Percentiles rank a stretch among this genome's conserved stretches.
phyloP scores from a whole-genome alignment of 306 rosid genomes.

The Castanopsis chinensis region DNA sequence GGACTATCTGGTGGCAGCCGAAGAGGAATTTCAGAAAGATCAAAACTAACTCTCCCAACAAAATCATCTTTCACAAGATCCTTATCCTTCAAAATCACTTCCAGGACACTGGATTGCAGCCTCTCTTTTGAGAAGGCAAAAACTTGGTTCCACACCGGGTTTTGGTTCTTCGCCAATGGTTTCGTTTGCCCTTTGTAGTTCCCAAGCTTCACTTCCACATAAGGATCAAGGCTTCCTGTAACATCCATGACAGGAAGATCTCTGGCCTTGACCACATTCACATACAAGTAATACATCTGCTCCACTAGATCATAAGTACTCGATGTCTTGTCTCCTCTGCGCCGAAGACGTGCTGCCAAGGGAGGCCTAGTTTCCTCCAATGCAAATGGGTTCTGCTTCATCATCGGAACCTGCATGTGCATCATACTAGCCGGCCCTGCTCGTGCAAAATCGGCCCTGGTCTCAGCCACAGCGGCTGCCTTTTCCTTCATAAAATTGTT shows the following conservation, averaged over 20 bases:
- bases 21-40: constrained; percentile 65
- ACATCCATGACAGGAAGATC: constrained; percentile 91
- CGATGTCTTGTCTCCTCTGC: constrained; percentile 64
- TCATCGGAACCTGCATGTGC: constrained; percentile 56
- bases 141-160: constrained; percentile 87
- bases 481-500: not conserved
- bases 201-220: constrained; percentile 89
- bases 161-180: constrained; percentile 79
- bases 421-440: constrained; percentile 60
- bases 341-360: constrained; percentile 64
- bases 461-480: constrained; percentile 11
- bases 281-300: constrained; percentile 86
- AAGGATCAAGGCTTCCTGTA: constrained; percentile 91
- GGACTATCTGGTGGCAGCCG: constrained; percentile 92
- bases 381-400: constrained; percentile 57
- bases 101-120: constrained; percentile 69
- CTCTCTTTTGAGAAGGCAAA: constrained; percentile 84
- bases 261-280: constrained; percentile 82
- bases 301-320: constrained; percentile 90
- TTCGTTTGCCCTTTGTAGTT: constrained; percentile 79
- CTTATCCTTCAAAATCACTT: constrained; percentile 81
- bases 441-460: constrained; percentile 61
- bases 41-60: constrained; percentile 68
- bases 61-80: constrained; percentile 83
- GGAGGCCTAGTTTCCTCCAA: constrained; percentile 86